Evolutionary conservation across 345 rosid species (phyloP), one percentile per base, ranked within the genome.

Genomic region (Corymbia maculata): DNA sequence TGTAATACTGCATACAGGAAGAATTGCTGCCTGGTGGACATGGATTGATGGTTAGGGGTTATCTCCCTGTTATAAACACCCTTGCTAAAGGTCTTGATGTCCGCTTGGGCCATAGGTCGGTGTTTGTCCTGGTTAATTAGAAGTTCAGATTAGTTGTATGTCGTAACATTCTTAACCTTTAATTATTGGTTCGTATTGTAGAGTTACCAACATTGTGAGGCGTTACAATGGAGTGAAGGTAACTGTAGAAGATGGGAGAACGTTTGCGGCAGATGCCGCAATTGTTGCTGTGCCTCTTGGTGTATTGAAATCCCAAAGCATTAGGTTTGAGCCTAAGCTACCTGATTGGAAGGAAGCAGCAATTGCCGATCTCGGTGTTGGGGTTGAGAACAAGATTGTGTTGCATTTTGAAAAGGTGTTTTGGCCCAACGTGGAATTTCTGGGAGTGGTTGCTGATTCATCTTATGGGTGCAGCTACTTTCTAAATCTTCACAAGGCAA

Each of bases 381-480:
- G 99, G 51, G 94, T 95, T 82, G 99, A 98, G 92, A 98, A 98
- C 90, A 97, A 98, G 93, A 95, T 98, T 85, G 87, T 93, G 36
- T 88, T 97, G 89, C 98, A 95, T 87, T 98, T 98, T 30, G 97
- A 95, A 68, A 92, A 95, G 64, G 99, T 98, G 87, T 98, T 98
- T 89, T 98, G 99, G 99, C 99, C 99, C 16, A 97, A 97, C 85
- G 99, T 98, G 80, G 99, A 98, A 95, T 98, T 97, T 92, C 92
- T 98, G 85, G 99, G 99, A 68, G 97, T 98, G 45, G 99, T 98
- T 85, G 95, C 99, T 11, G 98, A 95, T 68, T 94, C 99, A 19
- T 90, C 99, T 21, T 98, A 97, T 89, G 93, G 93, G 79, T 98
- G 99, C 94, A 97, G 99, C 92, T 98, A 98, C 92, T 98, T 97